Base-by-base conservation (phyloP, 164 flowering plant genomes). In the Euptelea pleiosperma region DNA sequence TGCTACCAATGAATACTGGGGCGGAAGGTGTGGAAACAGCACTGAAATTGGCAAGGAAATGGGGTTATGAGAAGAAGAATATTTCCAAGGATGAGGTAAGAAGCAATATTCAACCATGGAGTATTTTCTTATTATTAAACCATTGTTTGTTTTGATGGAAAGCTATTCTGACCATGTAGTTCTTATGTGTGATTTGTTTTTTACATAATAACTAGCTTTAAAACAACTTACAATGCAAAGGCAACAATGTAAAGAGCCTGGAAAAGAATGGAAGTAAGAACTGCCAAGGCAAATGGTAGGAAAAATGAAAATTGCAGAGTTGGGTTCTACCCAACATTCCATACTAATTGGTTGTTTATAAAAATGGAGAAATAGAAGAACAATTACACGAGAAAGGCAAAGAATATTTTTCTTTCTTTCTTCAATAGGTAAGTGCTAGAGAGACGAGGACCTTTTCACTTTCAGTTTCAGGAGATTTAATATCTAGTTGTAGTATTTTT, bases 1-100 rank as follows among this genome's bases (percentile, higher is more conserved):
- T 84, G 61, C 83, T 94, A 18, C 99, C 99, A 5, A 94, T 94
- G 97, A 94, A 94, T 55, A 94, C 97, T 58, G 99, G 99, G 49
- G 99, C 99, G 49, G 99, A 91, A 78, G 98, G 92, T 39, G 98
- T 91, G 58, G 98, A 91, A 76, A 91, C 98, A 30, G 96, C 98
- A 50, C 47, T 91, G 57, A 91, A 91, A 71, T 66, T 87, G 74
- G 96, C 91, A 16, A 85, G 96, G 66, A 87, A 87, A 63, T 91
- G 98, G 96, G 98, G 96, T 49, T 87, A 94, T 62, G 77, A 79
- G 67, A 88, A 84, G 83, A 94, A 94, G 69, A 75, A 69, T 12
- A 88, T 93, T 47, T 91, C 95, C 12, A 83, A 77, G 63, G 78
- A 91, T 74, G 79, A 91, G 92, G 99, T 93, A 74, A 6, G 30